These are phyloP conservation scores for Sphaerulina vaccinii DNA, from an alignment of 2,329 filamentous ascomycete genomes.

Conservation along the genomic window DNA sequence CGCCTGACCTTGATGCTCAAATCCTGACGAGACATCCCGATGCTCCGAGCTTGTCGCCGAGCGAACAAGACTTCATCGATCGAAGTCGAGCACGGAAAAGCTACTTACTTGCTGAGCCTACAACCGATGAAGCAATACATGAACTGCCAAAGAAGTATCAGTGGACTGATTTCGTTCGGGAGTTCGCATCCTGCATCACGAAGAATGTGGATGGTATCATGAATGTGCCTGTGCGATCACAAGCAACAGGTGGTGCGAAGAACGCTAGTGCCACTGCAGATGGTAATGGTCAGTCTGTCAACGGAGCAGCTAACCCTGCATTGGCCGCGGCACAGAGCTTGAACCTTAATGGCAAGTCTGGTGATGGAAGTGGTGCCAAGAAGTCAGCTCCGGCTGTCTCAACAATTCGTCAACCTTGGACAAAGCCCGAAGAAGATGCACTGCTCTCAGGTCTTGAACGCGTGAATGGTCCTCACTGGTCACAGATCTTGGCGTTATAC, in stretches of 20 bases:
- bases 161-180: conserved; percentile 63
- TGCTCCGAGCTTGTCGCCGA: conserved; percentile 53
- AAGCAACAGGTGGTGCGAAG: conserved; percentile 18
- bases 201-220: conserved; percentile 54
- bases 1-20: conserved; percentile 54
- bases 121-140: conserved; percentile 43
- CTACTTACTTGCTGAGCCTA: conserved; percentile 54
- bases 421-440: conserved; percentile 83
- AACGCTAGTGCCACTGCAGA: conserved; percentile 6
- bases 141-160: conserved; percentile 59
- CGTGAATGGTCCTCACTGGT: conserved; percentile 91
- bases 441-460: conserved; percentile 84
- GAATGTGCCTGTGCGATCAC: conserved; percentile 34
- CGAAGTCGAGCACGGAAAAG: conserved; percentile 55
- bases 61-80: conserved; percentile 60
- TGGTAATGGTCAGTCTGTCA: conserved; percentile 7
- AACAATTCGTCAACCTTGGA: conserved; percentile 69
- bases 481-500: conserved; percentile 82
- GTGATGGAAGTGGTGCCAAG: conserved; percentile 9
- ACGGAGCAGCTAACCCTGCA: conserved; percentile 4
- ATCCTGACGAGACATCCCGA: conserved; percentile 57
- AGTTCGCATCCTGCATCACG: conserved; percentile 58
- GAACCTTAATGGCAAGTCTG: conserved; percentile 5
- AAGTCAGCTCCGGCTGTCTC: conserved; percentile 23
- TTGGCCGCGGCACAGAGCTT: conserved; percentile 7